A percentile compares a stretch with the other conserved stretches of the same genome.
phyloP scores from a whole-genome alignment of 2,329 filamentous ascomycete species.

The Nothophoma quercina region DNA sequence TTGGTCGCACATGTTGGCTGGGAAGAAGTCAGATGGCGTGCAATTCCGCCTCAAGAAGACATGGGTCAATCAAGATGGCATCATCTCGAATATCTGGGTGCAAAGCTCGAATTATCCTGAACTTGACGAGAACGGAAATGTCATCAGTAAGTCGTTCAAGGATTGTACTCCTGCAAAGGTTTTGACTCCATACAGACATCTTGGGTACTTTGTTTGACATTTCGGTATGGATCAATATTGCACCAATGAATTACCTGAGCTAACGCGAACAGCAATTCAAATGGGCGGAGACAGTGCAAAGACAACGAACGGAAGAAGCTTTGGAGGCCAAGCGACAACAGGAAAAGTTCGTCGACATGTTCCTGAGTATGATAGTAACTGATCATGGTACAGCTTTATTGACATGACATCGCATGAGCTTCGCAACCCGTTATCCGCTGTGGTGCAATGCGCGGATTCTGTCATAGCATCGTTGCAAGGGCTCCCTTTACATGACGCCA shows the following conservation, averaged over 20 bases:
- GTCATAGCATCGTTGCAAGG: constrained; percentile 36
- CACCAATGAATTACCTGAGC: not conserved
- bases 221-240: constrained; percentile 15
- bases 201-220: constrained; percentile 49
- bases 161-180: not conserved
- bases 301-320: constrained; percentile 44
- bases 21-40: constrained; percentile 24
- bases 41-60: constrained; percentile 39
- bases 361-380: not conserved
- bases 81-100: constrained; percentile 35
- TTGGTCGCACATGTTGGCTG: constrained; percentile 27
- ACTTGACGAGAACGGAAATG: constrained; percentile 30
- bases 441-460: constrained; percentile 54
- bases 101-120: constrained; percentile 37
- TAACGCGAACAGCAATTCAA: constrained; percentile 37
- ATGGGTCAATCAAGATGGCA: constrained; percentile 37
- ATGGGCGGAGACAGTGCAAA: constrained; percentile 48
- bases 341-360: constrained; percentile 33
- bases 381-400: constrained; percentile 32
- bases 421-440: constrained; percentile 44
- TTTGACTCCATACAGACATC: constrained; percentile 25
- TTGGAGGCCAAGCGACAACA: constrained; percentile 49
- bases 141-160: constrained; percentile 30
- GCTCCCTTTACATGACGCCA: constrained; percentile 1
- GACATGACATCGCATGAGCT: constrained; percentile 50